A percentile compares a stretch with the other conserved stretches of the same genome.
phyloP scores from a whole-genome alignment of 2,329 filamentous ascomycete genomes.

The Hypoxylon sp. region DNA sequence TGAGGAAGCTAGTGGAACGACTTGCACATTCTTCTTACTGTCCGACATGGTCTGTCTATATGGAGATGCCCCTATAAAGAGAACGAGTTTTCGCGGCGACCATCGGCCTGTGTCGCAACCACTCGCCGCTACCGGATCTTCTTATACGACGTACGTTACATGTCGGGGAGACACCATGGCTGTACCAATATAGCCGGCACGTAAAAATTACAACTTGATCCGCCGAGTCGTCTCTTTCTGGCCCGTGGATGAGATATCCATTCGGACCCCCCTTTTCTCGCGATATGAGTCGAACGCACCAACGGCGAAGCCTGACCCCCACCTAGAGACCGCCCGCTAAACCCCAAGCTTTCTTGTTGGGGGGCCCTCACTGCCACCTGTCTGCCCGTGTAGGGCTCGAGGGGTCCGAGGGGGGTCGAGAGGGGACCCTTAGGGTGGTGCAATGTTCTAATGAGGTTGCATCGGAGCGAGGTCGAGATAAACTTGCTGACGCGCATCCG shows the following conservation, averaged over 20 bases:
- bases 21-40: too few species aligned
- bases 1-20: too few species aligned
- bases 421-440: neutral
- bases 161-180: neutral
- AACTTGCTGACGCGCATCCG: conserved; percentile 13
- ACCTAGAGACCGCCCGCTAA: conserved; percentile 8
- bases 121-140: conserved; percentile 23
- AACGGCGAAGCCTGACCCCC: conserved; percentile 24
- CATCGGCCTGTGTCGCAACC: neutral
- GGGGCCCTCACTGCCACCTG: neutral
- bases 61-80: neutral
- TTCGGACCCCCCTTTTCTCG: conserved; percentile 13
- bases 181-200: conserved; percentile 3
- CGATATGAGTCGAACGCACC: conserved; percentile 15
- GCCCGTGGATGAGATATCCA: conserved; percentile 6
- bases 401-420: neutral
- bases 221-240: conserved; percentile 2
- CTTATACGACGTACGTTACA: neutral
- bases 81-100: neutral
- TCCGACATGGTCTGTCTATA: neutral
- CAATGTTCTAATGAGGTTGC: conserved; percentile 1
- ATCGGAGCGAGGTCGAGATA: conserved; percentile 16
- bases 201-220: conserved; percentile 10
- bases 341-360: conserved; percentile 8
- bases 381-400: neutral